These are phyloP conservation scores for Solanum dulcamara DNA, from an alignment of 257 asterid genomes.

Conservation along the genomic window DNA sequence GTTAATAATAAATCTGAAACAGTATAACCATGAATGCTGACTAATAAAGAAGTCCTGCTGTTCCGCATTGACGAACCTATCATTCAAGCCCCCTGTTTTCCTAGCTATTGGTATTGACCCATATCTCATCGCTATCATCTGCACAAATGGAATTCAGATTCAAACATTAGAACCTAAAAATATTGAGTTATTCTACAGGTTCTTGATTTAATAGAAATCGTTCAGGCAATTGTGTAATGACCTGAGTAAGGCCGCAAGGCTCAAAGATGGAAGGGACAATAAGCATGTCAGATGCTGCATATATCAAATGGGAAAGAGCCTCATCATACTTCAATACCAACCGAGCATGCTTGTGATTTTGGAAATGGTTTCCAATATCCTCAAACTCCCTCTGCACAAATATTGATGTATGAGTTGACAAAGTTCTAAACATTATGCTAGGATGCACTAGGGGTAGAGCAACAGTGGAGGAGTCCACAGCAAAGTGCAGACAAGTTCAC, in stretches of 20 bases:
- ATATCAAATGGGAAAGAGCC: constrained; percentile 69
- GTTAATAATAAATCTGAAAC: constrained; percentile 1
- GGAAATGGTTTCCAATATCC: constrained; percentile 56
- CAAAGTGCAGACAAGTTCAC: not conserved
- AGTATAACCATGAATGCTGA: not conserved
- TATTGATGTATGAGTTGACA: constrained; percentile 2
- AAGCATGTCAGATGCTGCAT: constrained; percentile 91
- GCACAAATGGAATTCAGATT: constrained; percentile 4
- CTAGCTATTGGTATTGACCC: constrained; percentile 86
- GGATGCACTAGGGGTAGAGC: not conserved
- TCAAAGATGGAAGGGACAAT: constrained; percentile 92
- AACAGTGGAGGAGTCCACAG: not conserved
- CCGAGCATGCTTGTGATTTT: constrained; percentile 58
- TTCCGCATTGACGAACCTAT: constrained; percentile 41
- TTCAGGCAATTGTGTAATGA: constrained; percentile 10
- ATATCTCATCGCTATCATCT: constrained; percentile 99
- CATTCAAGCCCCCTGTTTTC: constrained; percentile 93
- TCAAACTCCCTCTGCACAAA: constrained; percentile 78
- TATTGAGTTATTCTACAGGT: not conserved
- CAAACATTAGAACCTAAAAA: not conserved
- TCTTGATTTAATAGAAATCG: not conserved
- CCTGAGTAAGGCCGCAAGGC: constrained; percentile 99
- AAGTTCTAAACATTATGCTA: not conserved
- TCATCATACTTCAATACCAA: constrained; percentile 82
- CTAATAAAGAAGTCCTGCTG: not conserved